Conservation (phyloP, 129 eudicot species). For the Tagetes erecta region DNA sequence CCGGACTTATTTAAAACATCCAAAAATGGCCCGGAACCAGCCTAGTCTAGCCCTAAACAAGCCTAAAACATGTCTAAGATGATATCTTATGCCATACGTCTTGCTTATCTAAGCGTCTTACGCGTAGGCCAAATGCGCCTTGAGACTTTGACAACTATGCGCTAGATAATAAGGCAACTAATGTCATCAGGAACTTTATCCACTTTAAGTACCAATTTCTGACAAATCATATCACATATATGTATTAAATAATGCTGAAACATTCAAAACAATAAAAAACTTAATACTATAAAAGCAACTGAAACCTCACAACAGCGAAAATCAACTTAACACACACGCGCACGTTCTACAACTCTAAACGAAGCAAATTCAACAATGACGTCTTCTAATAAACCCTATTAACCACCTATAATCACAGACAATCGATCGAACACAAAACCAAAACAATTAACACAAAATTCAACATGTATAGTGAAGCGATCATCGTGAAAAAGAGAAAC, state of each 20-base stretch:
- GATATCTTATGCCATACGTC: no score
- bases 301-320: background rate
- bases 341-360: constrained; percentile 17
- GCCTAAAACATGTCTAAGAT: no score
- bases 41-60: no score
- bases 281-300: background rate
- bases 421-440: background rate
- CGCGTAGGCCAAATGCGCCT: no score
- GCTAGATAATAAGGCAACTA: background rate
- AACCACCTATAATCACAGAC: constrained; percentile 1
- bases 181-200: background rate
- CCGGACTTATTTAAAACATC: no score
- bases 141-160: no score
- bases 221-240: background rate
- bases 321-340: background rate
- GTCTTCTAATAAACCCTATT: constrained; percentile 1
- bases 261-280: background rate
- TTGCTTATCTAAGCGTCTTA: no score
- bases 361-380: background rate
- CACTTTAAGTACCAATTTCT: background rate
- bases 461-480: background rate
- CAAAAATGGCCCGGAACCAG: no score
- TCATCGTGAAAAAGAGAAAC: background rate
- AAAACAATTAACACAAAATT: background rate
- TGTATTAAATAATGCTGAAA: background rate